These are phyloP conservation scores for Rhodamnia argentea DNA, from an alignment of 345 rosid species.

Conservation along the genomic window DNA sequence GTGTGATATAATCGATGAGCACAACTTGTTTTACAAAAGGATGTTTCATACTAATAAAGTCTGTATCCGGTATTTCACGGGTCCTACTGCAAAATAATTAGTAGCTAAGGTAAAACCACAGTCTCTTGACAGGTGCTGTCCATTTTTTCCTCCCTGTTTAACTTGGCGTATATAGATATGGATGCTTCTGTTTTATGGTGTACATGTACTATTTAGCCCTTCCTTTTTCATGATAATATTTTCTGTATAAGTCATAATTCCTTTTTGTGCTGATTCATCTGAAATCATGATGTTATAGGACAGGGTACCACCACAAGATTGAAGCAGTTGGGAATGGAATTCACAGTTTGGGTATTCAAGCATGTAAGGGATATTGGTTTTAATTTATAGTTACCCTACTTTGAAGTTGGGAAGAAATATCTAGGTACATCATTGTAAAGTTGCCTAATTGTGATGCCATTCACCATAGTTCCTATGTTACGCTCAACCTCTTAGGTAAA, in stretches of 20 bases:
- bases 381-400: background rate
- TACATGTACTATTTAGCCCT: background rate
- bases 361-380: slow-evolving; percentile 40
- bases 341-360: slow-evolving; percentile 97
- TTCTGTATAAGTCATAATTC: background rate
- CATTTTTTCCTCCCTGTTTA: background rate
- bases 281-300: slow-evolving; percentile 34
- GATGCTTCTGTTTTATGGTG: background rate
- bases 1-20: background rate
- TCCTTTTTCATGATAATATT: background rate
- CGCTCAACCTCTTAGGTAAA: background rate
- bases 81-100: background rate
- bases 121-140: background rate
- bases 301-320: slow-evolving; percentile 76
- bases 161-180: background rate
- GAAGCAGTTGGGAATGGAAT: slow-evolving; percentile 98
- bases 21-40: background rate
- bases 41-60: background rate
- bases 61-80: background rate
- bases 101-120: background rate
- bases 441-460: background rate
- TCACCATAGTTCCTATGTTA: background rate
- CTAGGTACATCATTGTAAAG: background rate
- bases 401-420: background rate
- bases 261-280: slow-evolving; percentile 1